These are phyloP conservation scores for Tuber melanosporum DNA, from an alignment of 495 filamentous ascomycete genomes.

Conservation along the genomic window DNA sequence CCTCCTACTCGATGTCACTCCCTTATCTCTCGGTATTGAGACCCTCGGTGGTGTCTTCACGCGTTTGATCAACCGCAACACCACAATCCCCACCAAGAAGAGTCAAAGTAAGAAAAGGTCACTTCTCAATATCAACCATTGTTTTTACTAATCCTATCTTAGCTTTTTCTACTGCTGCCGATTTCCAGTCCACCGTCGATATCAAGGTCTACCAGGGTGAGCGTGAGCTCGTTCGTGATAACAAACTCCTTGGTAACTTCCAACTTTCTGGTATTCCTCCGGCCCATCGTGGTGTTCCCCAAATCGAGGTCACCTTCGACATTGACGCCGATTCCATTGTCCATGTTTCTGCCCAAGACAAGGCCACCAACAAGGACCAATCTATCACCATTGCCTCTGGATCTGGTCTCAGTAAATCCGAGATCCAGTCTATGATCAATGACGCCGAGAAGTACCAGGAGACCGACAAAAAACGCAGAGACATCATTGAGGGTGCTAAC, in stretches of 20 bases:
- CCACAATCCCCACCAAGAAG: slow-evolving; percentile 99
- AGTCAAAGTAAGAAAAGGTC: slow-evolving; percentile 55
- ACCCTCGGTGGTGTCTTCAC: slow-evolving; percentile 99
- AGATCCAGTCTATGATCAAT: slow-evolving; percentile 94
- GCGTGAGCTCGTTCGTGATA: slow-evolving; percentile 98
- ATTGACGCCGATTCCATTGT: slow-evolving; percentile 99
- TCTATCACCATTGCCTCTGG: slow-evolving; percentile 98
- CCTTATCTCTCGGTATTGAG: slow-evolving; percentile 97
- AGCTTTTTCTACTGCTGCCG: slow-evolving; percentile 94
- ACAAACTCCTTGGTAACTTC: slow-evolving; percentile 99
- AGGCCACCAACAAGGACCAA: slow-evolving; percentile 99
- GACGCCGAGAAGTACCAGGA: slow-evolving; percentile 96
- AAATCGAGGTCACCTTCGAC: slow-evolving; percentile 98
- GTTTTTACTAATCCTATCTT: background rate
- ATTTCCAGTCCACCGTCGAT: slow-evolving; percentile 99
- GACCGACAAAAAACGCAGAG: slow-evolving; percentile 93
- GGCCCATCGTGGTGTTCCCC: slow-evolving; percentile 93
- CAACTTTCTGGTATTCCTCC: slow-evolving; percentile 97
- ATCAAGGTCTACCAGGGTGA: slow-evolving; percentile 99
- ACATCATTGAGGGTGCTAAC: slow-evolving; percentile 90
- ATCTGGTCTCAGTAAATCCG: slow-evolving; percentile 88
- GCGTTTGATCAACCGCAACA: slow-evolving; percentile 98
- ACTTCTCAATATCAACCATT: background rate
- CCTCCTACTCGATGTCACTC: slow-evolving; percentile 92
- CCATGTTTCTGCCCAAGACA: slow-evolving; percentile 98